Evolutionary conservation across 108 stramenopile genomes (phyloP), one percentile per base, ranked within the genome.

Genomic region (Nannochloropsis granulata): DNA sequence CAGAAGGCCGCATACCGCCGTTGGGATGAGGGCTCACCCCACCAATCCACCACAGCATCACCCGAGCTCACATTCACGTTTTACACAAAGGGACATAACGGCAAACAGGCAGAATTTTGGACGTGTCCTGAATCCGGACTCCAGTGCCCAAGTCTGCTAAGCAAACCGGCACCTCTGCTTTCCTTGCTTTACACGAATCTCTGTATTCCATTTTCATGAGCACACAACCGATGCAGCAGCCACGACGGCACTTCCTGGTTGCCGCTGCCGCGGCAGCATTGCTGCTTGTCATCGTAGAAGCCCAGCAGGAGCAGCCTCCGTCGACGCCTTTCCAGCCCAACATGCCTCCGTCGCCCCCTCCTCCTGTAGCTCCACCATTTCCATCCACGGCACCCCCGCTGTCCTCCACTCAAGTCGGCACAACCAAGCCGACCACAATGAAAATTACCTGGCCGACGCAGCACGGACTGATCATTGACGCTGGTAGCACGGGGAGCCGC

Each of bases 401-500:
- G 5, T n/a, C n/a, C 0, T n/a, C 16, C n/a, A 71, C 56, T 16
- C 21, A 71, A 71, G 56, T n/a, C 16, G 34, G 34, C 5, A 34
- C 34, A 34, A 71, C 21, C 2, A 16, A n/a, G 56, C 16, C 16
- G n/a, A 71, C 56, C 5, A 71, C 16, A 16, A 71, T 71, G 56
- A 71, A 71, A 11, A 71, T 71, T n/a, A 71, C 56, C n/a, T 71
- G 56, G 87, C 83, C 26, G 79, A 87, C 78, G 23, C 25, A 19
- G 79, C 83, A 79, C 34, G 85, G 81, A 16, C 23, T 88, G 13
- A 93, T 96, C 94, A 97, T 97, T 79, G 96, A 97, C 86, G 95
- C 95, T 23, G 96, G 97, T 13, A 93, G 92, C 83, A 93, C 91
- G 12, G 97, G 97, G 45, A 92, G 91, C 44, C 90, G 97, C 19